Base-by-base conservation (phyloP, 2,329 filamentous ascomycete genomes). In the Beauveria scarabaeidicola region DNA sequence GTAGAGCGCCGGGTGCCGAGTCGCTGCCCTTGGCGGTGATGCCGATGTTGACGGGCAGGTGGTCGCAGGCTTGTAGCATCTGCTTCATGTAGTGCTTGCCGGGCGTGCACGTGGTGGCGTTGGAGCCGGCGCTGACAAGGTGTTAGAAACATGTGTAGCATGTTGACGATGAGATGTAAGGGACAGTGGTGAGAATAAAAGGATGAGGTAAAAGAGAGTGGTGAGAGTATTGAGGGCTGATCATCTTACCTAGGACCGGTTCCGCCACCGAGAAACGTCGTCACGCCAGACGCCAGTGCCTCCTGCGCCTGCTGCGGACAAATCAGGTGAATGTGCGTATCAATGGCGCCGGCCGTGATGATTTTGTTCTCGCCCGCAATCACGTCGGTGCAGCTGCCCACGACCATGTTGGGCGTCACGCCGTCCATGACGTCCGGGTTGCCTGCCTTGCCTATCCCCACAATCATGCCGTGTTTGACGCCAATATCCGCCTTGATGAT, bases 401-500 rank as follows among this genome's bases (percentile, higher is more conserved):
- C 84, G 1, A 96, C 77, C 85, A 97, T 85, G 59, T 85, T 81
- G 0, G 84, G 78, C 61, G 87, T 79, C 7, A 97, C 90, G 5
- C 90, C 90, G 36, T 94, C 88, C 93, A 97, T 97, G 51, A 96
- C 85, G 73, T 97, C 93, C n/a, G 93, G 93, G 68, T 97, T 97
- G 21, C 93, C 93, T 17, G 93, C 91, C 74, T 97, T 97, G 61
- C 93, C 93, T 66, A 97, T 93, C 0, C 85, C 93, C 29, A 87
- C 86, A 67, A 97, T 97, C 43, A 88, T 71, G 2, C 93, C 92
- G 65, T 91, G 75, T 73, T 95, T 96, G 72, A 97, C 86, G 29
- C 93, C 93, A 69, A 97, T 96, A 72, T 97, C 93, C 6, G 92
- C 93, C 76, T 97, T 97, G 79, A 90, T 95, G 69, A 97, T 96